phyloP scores from a whole-genome alignment of 164 flowering plant genomes.

The Vitis rotundifolia region DNA sequence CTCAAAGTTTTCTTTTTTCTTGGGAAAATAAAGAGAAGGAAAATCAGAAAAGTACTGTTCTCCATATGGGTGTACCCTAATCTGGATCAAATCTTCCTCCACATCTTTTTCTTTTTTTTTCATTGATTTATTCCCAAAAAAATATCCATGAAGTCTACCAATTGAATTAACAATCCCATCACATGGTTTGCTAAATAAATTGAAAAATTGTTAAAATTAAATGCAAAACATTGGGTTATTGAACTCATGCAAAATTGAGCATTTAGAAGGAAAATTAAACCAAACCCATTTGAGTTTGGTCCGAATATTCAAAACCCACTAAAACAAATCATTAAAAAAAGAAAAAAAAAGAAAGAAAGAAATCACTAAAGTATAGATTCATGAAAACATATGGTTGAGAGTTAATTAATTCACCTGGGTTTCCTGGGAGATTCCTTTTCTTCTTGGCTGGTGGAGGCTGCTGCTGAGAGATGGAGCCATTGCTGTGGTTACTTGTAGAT shows the following conservation, averaged over 20 bases:
- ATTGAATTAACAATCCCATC: no score
- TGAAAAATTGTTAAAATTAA: background rate
- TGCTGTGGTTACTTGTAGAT: constrained; percentile 6
- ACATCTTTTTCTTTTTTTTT: no score
- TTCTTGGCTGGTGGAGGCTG: constrained; percentile 19
- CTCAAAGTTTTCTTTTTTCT: background rate
- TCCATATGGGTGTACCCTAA: no score
- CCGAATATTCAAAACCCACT: background rate
- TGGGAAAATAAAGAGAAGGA: background rate
- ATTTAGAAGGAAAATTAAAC: background rate
- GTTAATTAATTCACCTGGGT: constrained; percentile 22
- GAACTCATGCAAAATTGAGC: background rate
- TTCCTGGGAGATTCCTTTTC: constrained; percentile 39
- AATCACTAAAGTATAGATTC: background rate
- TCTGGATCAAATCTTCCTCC: no score
- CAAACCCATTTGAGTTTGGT: background rate
- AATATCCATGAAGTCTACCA: no score
- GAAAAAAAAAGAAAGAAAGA: background rate
- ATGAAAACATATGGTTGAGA: no score
- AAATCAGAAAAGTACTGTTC: background rate
- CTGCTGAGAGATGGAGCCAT: constrained; percentile 17
- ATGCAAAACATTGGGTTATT: background rate
- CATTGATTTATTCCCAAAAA: no score
- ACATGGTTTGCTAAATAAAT: no score
- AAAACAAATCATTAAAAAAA: background rate